phyloP scores from a whole-genome alignment of 2,329 filamentous ascomycete genomes.

The Fusarium pilosicola region DNA sequence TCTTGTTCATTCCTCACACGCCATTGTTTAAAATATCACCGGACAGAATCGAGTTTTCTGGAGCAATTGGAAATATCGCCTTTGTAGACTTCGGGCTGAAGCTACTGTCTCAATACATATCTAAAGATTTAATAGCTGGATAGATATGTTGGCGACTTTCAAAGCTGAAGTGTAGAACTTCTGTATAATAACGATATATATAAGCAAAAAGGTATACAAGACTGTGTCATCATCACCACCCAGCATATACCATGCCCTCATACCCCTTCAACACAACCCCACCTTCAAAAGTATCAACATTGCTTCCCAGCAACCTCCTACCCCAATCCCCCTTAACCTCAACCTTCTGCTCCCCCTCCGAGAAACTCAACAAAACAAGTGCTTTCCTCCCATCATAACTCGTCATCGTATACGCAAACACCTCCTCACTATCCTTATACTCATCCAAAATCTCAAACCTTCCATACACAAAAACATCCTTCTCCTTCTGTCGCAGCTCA shows the following conservation, averaged over 20 bases:
- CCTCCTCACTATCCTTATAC: conserved; percentile 21
- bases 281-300: rapidly evolving
- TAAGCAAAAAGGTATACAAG: too few relatives aligned
- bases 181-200: too few relatives aligned
- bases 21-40: too few relatives aligned
- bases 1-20: too few relatives aligned
- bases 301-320: background rate
- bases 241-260: background rate
- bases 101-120: too few relatives aligned
- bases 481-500: conserved; percentile 18
- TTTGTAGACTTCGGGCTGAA: too few relatives aligned
- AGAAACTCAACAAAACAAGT: conserved; percentile 38
- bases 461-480: conserved; percentile 41
- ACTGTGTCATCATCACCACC: background rate
- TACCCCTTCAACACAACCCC: background rate
- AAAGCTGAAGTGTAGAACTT: too few relatives aligned
- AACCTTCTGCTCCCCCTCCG: background rate
- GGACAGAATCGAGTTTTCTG: too few relatives aligned
- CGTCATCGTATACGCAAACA: conserved; percentile 39
- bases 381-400: conserved; percentile 25
- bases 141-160: too few relatives aligned
- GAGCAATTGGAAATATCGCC: too few relatives aligned
- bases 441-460: background rate
- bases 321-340: conserved; percentile 1
- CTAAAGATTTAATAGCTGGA: too few relatives aligned